Evolutionary conservation across 306 rosid genomes (phyloP), one percentile per base, ranked within the genome.

Genomic region (Prunus dulcis): DNA sequence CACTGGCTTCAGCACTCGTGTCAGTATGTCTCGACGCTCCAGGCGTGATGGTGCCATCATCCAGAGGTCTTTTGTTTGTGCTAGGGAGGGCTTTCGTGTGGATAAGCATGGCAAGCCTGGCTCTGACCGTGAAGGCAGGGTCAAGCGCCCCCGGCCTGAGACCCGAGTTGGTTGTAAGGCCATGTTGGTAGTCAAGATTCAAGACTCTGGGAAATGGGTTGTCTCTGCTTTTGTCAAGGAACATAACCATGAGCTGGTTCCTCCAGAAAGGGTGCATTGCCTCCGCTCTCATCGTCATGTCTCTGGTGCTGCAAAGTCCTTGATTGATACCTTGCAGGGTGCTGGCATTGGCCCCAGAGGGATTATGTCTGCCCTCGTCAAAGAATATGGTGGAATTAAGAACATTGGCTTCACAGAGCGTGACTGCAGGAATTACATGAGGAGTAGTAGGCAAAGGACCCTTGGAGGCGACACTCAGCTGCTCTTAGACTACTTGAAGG

Each of bases 1-100:
- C 30, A 51, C 80, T 68, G 88, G 87, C 67, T 87, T 87, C 65
- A 85, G 85, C 64, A 84, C 87, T 3, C 76, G 87, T 30, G 88
- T 84, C 71, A 87, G 88, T 78, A 84, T 84, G 87, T 84, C 91
- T 22, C 82, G 86, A 3, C 82, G 85, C 77, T 87, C 85, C 64
- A 82, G 84, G 71, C 87, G 84, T 0, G 91, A 87, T 23, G 88
- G 88, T 53, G 86, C 87, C 65, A 87, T 87, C 81, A 87, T 87
- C 74, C 88, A 85, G 79, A 85, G 91, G 79, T 82, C 88, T 22
- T 87, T 85, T 58, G 87, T 84, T n/a, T 87, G 91, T 65, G 87
- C 88, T 67, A 85, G 76, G 75, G 84, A 87, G 77, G 91, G 91
- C 41, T 87, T 87, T 72, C 82, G 87, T 23, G 82, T 76, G 45